phyloP scores from a whole-genome alignment of 2,329 filamentous ascomycete genomes.

The Cladophialophora immunda region DNA sequence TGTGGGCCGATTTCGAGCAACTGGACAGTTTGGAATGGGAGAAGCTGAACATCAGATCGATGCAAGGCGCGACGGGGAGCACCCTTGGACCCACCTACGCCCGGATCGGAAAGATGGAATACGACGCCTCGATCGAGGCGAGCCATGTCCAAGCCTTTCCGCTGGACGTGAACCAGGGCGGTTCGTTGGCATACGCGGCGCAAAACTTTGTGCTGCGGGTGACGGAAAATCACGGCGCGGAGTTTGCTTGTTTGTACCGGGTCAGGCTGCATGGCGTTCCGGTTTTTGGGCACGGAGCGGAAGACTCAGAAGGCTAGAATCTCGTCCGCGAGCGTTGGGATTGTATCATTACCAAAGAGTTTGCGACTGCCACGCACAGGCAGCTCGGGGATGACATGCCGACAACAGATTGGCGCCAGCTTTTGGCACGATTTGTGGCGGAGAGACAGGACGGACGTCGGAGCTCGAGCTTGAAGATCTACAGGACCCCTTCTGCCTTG shows the following conservation, averaged over 20 bases:
- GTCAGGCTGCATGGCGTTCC: conserved; percentile 52
- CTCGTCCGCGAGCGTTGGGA: too few relatives aligned
- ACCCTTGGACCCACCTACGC: conserved; percentile 32
- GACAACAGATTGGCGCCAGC: too few relatives aligned
- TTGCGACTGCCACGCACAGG: too few relatives aligned
- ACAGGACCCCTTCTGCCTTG: too few relatives aligned
- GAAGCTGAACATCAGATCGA: conserved; percentile 31
- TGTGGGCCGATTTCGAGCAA: conserved; percentile 70
- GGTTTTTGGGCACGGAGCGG: conserved; percentile 8
- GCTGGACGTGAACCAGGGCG: conserved; percentile 46
- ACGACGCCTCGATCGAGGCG: conserved; percentile 35
- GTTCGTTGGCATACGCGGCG: conserved; percentile 35
- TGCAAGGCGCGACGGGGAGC: conserved; percentile 28
- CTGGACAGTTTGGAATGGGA: conserved; percentile 36
- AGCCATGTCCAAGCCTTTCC: conserved; percentile 51
- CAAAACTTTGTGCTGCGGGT: conserved; percentile 53
- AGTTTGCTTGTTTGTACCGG: conserved; percentile 57
- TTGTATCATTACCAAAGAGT: too few relatives aligned
- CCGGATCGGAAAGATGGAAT: conserved; percentile 35
- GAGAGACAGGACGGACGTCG: too few relatives aligned
- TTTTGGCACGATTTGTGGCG: too few relatives aligned
- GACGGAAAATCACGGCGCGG: conserved; percentile 54
- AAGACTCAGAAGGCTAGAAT: not conserved
- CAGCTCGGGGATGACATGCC: too few relatives aligned
- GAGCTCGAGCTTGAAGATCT: too few relatives aligned